Evolutionary conservation across 2,329 filamentous ascomycete genomes (phyloP).

Genomic region (Elsinoe australis): DNA sequence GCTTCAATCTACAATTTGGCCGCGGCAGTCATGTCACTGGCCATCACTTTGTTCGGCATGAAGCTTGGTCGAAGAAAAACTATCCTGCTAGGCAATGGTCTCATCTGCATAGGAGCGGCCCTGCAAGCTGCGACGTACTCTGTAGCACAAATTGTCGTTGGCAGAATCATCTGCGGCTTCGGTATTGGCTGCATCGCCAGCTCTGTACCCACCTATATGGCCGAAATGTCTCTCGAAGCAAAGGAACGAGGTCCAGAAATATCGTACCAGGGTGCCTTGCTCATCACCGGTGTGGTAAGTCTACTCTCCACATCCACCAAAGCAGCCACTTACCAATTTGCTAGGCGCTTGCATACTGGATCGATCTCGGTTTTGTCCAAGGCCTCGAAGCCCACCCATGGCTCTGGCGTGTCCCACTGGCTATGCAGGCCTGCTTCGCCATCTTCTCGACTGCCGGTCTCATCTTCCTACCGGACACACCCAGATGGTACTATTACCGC

Average conservation of each 20-base stretch:
- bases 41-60: conserved; percentile 24
- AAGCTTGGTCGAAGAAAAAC: conserved; percentile 26
- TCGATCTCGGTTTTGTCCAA: conserved; percentile 25
- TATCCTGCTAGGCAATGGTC: conserved; percentile 27
- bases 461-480: conserved; percentile 28
- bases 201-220: conserved; percentile 29
- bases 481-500: conserved; percentile 30
- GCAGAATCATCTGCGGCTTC: conserved; percentile 26
- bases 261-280: conserved; percentile 23
- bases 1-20: conserved; percentile 25
- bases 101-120: conserved; percentile 27
- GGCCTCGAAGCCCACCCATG: conserved; percentile 25
- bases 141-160: conserved; percentile 28
- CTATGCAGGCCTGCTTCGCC: conserved; percentile 29
- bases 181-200: conserved; percentile 28
- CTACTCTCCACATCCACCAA: background rate
- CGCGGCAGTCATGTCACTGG: conserved; percentile 22
- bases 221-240: conserved; percentile 28
- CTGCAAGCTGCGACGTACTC: conserved; percentile 28
- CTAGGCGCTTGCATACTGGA: conserved; percentile 27
- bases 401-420: conserved; percentile 31
- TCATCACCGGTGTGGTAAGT: conserved; percentile 23
- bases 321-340: too few species aligned
- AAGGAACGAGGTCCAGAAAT: conserved; percentile 28
- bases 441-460: conserved; percentile 26